Evolutionary conservation across 1,284 basidiomycete genomes (phyloP), one percentile per base, ranked within the genome.

Genomic region (Malassezia obtusa): DNA sequence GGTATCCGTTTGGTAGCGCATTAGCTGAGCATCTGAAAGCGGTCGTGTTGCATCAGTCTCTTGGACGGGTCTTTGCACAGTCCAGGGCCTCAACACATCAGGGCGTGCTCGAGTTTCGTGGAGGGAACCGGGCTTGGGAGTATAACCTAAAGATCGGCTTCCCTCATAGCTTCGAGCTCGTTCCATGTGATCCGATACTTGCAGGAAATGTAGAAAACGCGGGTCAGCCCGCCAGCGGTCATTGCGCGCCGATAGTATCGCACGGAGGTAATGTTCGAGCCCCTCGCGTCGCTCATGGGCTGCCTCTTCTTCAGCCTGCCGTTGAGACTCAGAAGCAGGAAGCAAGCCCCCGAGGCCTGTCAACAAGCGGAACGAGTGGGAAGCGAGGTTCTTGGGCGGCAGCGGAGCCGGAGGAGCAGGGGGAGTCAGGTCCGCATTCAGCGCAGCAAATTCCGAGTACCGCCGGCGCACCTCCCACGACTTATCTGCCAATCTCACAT

Each of bases 381-480:
- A 33, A 74, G 88, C 80, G 35, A 82, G 76, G 67, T 86, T 83
- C 76, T 92, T 92, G 3, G 86, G 83, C 21, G 90, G 90, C 22
- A 94, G 80, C 12, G 80, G 65, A 12, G 77, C 79, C 17, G 89
- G 89, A 12, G 89, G 86, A 22, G 83, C 57, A 9, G 82, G 80
- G 65, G 85, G 84, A 21, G 80, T 80, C 61, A 95, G 82, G 66
- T 89, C 85, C 32, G 80, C 80, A 75, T 94, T 81, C 21, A 96
- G 82, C 59, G 87, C 83, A 63, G 82, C 82, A 77, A 96, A 95
- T 74, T 94, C 89, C 37, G 87, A 91, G 77, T 94, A 95, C 50
- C 91, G 85, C 55, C 86, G 80, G 81, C 86, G 87, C 78, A 94
- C 87, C 39, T 85, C 82, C 90, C 90, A 95, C 71, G 87, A 84